phyloP scores from a whole-genome alignment of 2,329 filamentous ascomycete genomes.

The Alternaria conjuncta region DNA sequence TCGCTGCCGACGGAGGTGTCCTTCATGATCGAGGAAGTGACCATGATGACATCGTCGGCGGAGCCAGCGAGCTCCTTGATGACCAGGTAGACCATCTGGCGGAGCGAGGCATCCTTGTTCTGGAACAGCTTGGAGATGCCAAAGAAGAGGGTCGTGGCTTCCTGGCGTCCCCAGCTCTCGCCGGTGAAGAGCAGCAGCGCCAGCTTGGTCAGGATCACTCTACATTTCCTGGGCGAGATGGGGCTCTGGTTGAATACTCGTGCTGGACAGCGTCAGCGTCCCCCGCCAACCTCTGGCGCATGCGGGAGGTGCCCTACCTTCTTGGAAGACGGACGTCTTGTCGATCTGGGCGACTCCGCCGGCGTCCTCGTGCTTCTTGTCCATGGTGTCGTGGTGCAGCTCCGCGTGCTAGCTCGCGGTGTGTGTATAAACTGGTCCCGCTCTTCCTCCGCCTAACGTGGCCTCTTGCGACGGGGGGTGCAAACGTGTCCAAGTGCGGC shows the following conservation, averaged over 20 bases:
- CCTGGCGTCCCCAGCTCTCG: constrained; percentile 94
- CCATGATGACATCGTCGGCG: constrained; percentile 99
- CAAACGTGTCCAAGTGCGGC: constrained; percentile 14
- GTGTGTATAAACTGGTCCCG: constrained; percentile 30
- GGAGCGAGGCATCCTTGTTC: constrained; percentile 97
- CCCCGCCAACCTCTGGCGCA: constrained; percentile 1
- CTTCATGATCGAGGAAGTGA: constrained; percentile 99
- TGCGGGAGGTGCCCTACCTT: constrained; percentile 68
- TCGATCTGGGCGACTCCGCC: constrained; percentile 97
- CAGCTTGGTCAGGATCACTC: constrained; percentile 91
- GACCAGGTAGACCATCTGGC: constrained; percentile 98
- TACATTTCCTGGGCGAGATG: constrained; percentile 95
- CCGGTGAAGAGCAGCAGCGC: constrained; percentile 94
- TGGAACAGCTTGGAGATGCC: constrained; percentile 98
- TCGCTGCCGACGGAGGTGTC: constrained; percentile 96
- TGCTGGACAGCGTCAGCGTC: constrained; percentile 62
- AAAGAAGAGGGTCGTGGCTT: constrained; percentile 98
- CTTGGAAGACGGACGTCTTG: constrained; percentile 96
- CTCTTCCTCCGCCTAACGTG: constrained; percentile 46
- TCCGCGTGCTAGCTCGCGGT: constrained; percentile 32
- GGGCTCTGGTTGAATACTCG: constrained; percentile 97
- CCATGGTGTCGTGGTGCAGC: constrained; percentile 38
- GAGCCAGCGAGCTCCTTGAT: constrained; percentile 97
- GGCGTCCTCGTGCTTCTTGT: constrained; percentile 99
- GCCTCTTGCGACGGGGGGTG: constrained; percentile 31